Conservation (phyloP, 257 asterid species). For the Solanum lycopersicoides region DNA sequence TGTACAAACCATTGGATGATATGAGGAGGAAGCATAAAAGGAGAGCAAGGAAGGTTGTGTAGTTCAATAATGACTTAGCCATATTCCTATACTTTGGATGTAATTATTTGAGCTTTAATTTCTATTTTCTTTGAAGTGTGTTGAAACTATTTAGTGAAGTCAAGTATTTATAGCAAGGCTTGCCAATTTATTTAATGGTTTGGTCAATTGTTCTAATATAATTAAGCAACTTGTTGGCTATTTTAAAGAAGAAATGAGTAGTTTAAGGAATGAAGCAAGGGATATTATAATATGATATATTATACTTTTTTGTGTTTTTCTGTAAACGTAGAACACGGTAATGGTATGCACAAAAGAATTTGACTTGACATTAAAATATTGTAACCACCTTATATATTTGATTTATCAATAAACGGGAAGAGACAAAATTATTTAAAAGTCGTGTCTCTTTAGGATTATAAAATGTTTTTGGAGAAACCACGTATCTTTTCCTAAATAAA, state of each 20-base stretch:
- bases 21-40: background rate
- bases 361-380: too few relatives aligned
- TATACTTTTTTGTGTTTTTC: background rate
- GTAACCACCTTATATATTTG: too few relatives aligned
- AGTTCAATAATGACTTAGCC: background rate
- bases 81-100: background rate
- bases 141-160: background rate
- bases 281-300: background rate
- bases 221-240: background rate
- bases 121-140: background rate
- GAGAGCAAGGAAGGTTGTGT: background rate
- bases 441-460: too few relatives aligned
- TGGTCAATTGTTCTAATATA: background rate
- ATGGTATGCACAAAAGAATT: background rate
- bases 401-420: too few relatives aligned
- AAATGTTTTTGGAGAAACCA: too few relatives aligned
- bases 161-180: background rate
- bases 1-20: background rate
- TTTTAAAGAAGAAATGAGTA: background rate
- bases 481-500: too few relatives aligned
- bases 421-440: too few relatives aligned
- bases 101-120: background rate
- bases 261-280: background rate
- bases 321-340: background rate
- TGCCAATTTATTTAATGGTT: background rate